A percentile compares a stretch with the other conserved stretches of the same genome.
phyloP scores from a whole-genome alignment of 2,329 filamentous ascomycete species.

The Pseudogymnoascus sp. region DNA sequence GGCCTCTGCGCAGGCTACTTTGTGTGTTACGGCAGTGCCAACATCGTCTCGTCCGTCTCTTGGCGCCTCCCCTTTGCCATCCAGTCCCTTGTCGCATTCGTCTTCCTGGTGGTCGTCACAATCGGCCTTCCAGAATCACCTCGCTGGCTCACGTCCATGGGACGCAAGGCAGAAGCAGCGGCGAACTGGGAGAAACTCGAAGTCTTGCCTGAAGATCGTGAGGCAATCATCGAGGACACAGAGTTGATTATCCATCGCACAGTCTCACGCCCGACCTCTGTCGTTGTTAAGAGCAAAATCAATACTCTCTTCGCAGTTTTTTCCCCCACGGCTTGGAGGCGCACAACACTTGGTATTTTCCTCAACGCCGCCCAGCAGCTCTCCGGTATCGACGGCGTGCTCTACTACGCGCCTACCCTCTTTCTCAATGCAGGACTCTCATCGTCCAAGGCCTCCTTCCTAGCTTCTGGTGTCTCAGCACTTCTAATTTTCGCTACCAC shows the following conservation, averaged over 20 bases:
- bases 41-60: slow-evolving; percentile 40
- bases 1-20: slow-evolving; percentile 53
- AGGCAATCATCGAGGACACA: slow-evolving; percentile 15
- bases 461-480: slow-evolving; percentile 54
- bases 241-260: background rate
- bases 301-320: slow-evolving; percentile 26
- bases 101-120: slow-evolving; percentile 29
- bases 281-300: slow-evolving; percentile 10
- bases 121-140: slow-evolving; percentile 49
- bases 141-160: slow-evolving; percentile 48
- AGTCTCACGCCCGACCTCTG: background rate
- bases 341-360: slow-evolving; percentile 47
- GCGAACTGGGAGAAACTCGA: slow-evolving; percentile 29
- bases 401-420: slow-evolving; percentile 55
- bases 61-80: slow-evolving; percentile 52
- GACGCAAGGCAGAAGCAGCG: slow-evolving; percentile 39
- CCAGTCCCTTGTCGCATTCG: slow-evolving; percentile 35
- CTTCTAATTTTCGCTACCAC: slow-evolving; percentile 52
- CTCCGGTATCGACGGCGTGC: slow-evolving; percentile 54
- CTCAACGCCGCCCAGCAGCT: slow-evolving; percentile 54
- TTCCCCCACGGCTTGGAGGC: slow-evolving; percentile 36
- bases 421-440: slow-evolving; percentile 53
- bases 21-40: slow-evolving; percentile 48
- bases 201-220: slow-evolving; percentile 20
- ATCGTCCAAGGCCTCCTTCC: slow-evolving; percentile 46